Base-by-base conservation (phyloP, 78 protist species). In the Dictyostelium purpureum region DNA sequence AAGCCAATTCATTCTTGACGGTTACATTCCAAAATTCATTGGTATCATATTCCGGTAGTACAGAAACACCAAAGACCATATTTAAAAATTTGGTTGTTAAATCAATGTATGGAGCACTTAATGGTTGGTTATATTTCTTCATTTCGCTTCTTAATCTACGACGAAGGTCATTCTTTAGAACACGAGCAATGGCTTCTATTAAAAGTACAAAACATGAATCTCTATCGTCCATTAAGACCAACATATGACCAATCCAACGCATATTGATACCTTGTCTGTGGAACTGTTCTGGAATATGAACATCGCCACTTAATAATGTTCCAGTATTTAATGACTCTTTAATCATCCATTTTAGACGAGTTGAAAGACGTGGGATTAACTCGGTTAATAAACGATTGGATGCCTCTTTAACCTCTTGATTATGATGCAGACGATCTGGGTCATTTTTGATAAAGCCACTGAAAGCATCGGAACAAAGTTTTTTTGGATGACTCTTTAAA, bases 391-490 rank as follows among this genome's bases (percentile, higher is more conserved):
- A 40, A n/a, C 87, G 11, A 7, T 70, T 69, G 4, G 95, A 79
- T 18, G 95, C 95, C n/a, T 90, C 90, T 38, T 80, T 77, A 9
- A 80, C 87, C 54, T 90, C 95, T 21, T 59, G 49, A 24, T 90
- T 70, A 19, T 80, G 88, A 16, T 49, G 19, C 4, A 49, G 33
- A 33, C 89, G 37, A 4, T 80, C 88, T n/a, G 31, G 42, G 77
- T 90, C 87, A 33, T 75, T 65, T 24, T 63, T 74, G 9, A 87
- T 42, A 45, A 94, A 87, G 7, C 89, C 89, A 42, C 88, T 73
- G 33, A 87, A 79, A 3, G 96, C 96, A 61, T 94, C 96, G 0
- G 89, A 75, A 40, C 95, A 94, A 1, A 94, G 83, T 9, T 90
- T 82, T 47, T 79, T 88, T 24, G 90, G 94, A 56, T 89, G 83